Base-by-base conservation (phyloP, 2,329 filamentous ascomycete genomes). In the Thielaviopsis euricoi region DNA sequence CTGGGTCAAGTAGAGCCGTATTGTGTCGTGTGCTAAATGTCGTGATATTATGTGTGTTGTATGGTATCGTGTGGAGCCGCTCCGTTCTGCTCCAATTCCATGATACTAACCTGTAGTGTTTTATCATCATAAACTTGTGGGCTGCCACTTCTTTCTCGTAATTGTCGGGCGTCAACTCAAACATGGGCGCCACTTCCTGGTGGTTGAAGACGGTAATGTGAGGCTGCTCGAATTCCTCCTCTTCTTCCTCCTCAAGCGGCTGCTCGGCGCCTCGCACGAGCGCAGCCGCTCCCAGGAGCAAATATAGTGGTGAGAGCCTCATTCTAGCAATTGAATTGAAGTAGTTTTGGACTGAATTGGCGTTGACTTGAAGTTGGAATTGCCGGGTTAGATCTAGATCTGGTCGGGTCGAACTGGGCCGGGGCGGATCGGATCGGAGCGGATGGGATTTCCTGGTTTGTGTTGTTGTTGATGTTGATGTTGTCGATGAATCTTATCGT, bases 71-170 rank as follows among this genome's bases (percentile, higher is more conserved):
- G n/a, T n/a, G n/a, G n/a, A n/a, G n/a, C n/a, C n/a, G n/a, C n/a
- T n/a, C n/a, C n/a, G n/a, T n/a, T n/a, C 9, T 33, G 9, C 29
- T 33, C 12, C 7, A 33, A 10, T 10, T 2, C 12, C 29, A 33
- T 10, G 29, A 10, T 22, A 52, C 67, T 48, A 72, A 86, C 85
- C 83, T 88, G 70, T 80, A 86, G 64, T 85, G 83, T 68, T 86
- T 82, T 53, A 82, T 72, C 62, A 81, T 64, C 60, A 79, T 62
- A 65, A 74, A 80, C 66, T 78, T 78, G 33, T 73, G 70, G 57
- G 71, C 73, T 62, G 77, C 78, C 52, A 79, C 69, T 62, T 80
- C 76, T 40, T 76, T 71, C 5, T 81, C 76, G 63, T 83, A 78
- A 63, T 74, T 82, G 50, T 75, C 69, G 26, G 76, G 75, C 2